Evolutionary conservation across 176 grass and related monocot species (phyloP), one percentile per base, ranked within the genome.

Genomic region (Chrysopogon serrulatus): DNA sequence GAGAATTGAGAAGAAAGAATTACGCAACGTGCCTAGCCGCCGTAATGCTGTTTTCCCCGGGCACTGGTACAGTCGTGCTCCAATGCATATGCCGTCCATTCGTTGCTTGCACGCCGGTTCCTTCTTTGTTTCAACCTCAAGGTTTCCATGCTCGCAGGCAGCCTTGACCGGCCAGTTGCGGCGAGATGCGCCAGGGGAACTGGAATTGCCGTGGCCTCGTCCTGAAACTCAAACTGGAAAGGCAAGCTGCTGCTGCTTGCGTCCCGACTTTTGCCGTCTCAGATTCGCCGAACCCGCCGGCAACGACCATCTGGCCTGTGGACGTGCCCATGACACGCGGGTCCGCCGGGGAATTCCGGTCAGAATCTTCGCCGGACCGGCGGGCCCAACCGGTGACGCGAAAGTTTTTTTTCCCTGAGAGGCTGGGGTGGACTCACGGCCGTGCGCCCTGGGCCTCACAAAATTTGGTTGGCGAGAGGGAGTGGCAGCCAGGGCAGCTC

Each of bases 381-480:
- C 15, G 15, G 23, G 23, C 13, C 69, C 56, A 47, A 65, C 28
- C 31, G 71, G 44, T 12, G 28, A 3, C 8, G 64, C 33, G 13
- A 39, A 6, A 4, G 15, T 30, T 21, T 35, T 10, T 9, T 0
- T 2, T 23, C 65, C 8, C 27, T 51, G 31, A 23, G 8, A 39
- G n/a, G 30, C 23, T 8, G 48, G 49, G 49, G 18, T 16, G 16
- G 45, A 15, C 5, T 49, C 47, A n/a, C 51, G 19, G 51, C 21
- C 19, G 21, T 4, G 19, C 51, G 65, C 26, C 68, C 83, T 71
- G 72, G 26, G 28, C 88, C 88, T 44, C 88, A 90, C 11, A 82
- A 90, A 86, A 47, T 48, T 83, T 82, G 79, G 73, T 83, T 90
- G 88, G 88, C 43, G 57, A 37, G 65, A 67, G 44, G 28, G 56